phyloP scores from a whole-genome alignment of 208 protist genomes.

The Leishmania arabica region DNA sequence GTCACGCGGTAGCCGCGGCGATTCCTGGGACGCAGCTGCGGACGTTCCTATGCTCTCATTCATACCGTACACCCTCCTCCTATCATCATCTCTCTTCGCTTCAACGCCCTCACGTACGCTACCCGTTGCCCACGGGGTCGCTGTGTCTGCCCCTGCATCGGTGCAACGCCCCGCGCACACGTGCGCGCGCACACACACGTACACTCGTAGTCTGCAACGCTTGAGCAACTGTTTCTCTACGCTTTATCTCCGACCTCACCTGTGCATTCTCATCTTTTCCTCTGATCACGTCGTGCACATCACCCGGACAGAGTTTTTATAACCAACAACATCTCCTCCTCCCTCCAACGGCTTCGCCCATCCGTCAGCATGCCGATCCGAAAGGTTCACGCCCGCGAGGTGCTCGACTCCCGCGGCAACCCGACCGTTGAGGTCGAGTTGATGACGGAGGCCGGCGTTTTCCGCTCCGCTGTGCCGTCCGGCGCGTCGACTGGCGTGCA shows the following conservation, averaged over 20 bases:
- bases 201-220: background rate
- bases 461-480: slow-evolving; percentile 97
- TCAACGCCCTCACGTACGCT: background rate
- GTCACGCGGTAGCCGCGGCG: background rate
- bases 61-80: background rate
- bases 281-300: background rate
- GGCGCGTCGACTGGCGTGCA: slow-evolving; percentile 99
- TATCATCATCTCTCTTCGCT: background rate
- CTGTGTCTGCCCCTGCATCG: background rate
- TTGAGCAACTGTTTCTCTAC: background rate
- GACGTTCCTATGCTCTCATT: background rate
- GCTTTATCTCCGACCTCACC: background rate
- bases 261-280: background rate
- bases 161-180: background rate
- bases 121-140: background rate
- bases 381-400: slow-evolving; percentile 87
- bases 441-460: slow-evolving; percentile 93
- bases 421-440: slow-evolving; percentile 97
- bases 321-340: background rate
- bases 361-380: slow-evolving; percentile 67
- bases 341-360: background rate
- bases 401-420: slow-evolving; percentile 92
- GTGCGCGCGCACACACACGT: background rate
- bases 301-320: background rate
- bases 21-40: background rate